A percentile compares a stretch with the other conserved stretches of the same genome.
These are phyloP conservation scores for Canavalia gladiata DNA, from an alignment of 306 rosid genomes.

Conservation along the genomic window DNA sequence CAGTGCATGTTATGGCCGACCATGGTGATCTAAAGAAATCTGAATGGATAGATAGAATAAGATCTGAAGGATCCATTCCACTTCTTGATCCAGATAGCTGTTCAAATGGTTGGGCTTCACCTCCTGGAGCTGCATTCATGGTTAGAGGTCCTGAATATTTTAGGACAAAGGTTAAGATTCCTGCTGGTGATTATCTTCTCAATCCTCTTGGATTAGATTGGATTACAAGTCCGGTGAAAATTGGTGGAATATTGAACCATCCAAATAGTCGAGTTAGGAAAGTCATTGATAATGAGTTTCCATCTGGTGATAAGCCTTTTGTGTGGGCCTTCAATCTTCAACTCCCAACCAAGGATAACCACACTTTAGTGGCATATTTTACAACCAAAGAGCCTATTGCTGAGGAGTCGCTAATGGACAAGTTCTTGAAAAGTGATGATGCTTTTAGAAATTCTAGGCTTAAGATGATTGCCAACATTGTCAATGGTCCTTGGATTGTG, in stretches of 20 bases:
- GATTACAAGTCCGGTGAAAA: constrained; percentile 80
- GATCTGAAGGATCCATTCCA: constrained; percentile 79
- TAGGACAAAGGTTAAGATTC: constrained; percentile 74
- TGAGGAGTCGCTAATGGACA: constrained; percentile 75
- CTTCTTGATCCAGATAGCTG: constrained; percentile 68
- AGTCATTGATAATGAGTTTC: constrained; percentile 70
- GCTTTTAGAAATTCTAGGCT: constrained; percentile 80
- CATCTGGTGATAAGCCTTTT: constrained; percentile 70
- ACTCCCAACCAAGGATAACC: constrained; percentile 81
- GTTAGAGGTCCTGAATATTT: constrained; percentile 94
- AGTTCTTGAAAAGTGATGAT: constrained; percentile 73
- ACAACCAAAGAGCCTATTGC: constrained; percentile 61
- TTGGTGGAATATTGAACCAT: constrained; percentile 69
- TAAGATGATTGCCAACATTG: constrained; percentile 84
- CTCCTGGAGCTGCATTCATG: constrained; percentile 78
- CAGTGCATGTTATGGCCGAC: constrained; percentile 58
- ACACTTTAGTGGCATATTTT: constrained; percentile 72
- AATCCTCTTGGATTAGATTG: constrained; percentile 95
- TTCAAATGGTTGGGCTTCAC: constrained; percentile 85
- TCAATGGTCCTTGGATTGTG: constrained; percentile 93
- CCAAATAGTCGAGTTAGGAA: constrained; percentile 70
- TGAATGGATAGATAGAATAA: constrained; percentile 76
- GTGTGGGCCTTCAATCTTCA: constrained; percentile 93
- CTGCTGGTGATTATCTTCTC: constrained; percentile 76
- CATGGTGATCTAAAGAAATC: constrained; percentile 54